Percentiles rank a stretch among this genome's conserved stretches.
Conservation (phyloP, 805 yeast genomes). For the Kodamaea restingae region DNA sequence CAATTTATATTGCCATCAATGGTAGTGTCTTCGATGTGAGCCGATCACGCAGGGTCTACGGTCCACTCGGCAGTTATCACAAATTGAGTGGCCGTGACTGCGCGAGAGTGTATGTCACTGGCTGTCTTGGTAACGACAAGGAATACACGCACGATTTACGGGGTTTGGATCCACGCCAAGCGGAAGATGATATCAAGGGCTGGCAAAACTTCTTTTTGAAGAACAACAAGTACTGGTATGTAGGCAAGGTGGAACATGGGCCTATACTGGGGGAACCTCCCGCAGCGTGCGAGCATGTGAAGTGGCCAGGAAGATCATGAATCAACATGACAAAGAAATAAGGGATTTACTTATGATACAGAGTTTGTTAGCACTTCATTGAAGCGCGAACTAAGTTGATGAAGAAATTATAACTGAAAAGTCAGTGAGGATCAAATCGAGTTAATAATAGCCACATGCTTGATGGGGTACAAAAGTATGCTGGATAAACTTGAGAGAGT, state of each 20-base stretch:
- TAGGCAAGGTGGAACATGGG: constrained; percentile 51
- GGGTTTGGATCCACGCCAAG: constrained; percentile 47
- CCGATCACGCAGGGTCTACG: constrained; percentile 47
- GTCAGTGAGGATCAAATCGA: too few relatives aligned
- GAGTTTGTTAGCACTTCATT: too few relatives aligned
- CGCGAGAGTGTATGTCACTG: constrained; percentile 67
- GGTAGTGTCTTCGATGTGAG: constrained; percentile 67
- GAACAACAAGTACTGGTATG: constrained; percentile 54
- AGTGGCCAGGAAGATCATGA: constrained; percentile 8
- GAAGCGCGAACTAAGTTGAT: too few relatives aligned
- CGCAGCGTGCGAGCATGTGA: constrained; percentile 36
- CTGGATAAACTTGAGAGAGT: too few relatives aligned
- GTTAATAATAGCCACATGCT: too few relatives aligned
- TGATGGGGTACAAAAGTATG: too few relatives aligned
- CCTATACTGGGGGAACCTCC: constrained; percentile 49
- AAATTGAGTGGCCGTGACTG: constrained; percentile 63
- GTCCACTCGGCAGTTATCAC: constrained; percentile 54
- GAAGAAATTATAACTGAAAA: too few relatives aligned
- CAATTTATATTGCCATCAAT: constrained; percentile 56
- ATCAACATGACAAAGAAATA: too few relatives aligned
- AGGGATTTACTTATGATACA: too few relatives aligned
- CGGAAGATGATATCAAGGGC: constrained; percentile 33
- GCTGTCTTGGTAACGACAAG: constrained; percentile 52
- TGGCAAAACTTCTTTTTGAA: constrained; percentile 53
- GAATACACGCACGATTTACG: constrained; percentile 66